phyloP scores from a whole-genome alignment of 2,329 filamentous ascomycete genomes.

The Xylaria sp. region DNA sequence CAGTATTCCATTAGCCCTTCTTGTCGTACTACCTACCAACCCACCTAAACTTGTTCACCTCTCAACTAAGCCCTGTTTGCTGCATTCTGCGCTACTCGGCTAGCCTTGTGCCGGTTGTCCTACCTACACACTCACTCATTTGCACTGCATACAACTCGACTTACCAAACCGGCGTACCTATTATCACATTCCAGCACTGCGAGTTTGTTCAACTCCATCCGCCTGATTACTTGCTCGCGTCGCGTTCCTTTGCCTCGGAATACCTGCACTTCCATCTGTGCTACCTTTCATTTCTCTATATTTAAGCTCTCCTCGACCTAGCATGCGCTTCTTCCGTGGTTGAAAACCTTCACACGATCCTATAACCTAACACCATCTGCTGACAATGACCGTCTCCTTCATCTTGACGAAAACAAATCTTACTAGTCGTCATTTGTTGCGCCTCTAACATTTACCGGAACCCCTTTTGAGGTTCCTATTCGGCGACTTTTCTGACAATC shows the following conservation, averaged over 20 bases:
- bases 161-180: neutral
- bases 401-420: slow-evolving; percentile 36
- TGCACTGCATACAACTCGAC: neutral
- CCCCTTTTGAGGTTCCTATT: slow-evolving; percentile 41
- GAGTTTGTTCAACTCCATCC: neutral
- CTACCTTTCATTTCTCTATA: slow-evolving; percentile 1
- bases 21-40: too few relatives aligned
- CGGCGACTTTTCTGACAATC: slow-evolving; percentile 12
- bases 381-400: slow-evolving; percentile 41
- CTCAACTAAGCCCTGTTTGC: neutral
- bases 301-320: slow-evolving; percentile 1
- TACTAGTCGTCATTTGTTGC: slow-evolving; percentile 34
- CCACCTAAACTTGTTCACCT: neutral
- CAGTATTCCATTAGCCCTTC: too few relatives aligned
- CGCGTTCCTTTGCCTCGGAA: neutral
- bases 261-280: neutral
- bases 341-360: slow-evolving; percentile 17
- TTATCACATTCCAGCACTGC: neutral
- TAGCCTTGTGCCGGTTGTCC: neutral
- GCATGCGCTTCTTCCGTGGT: slow-evolving; percentile 18
- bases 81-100: neutral
- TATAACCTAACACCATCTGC: slow-evolving; percentile 22
- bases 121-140: neutral
- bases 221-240: neutral
- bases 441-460: slow-evolving; percentile 45